Percentiles rank a stretch among this genome's conserved stretches.
These are phyloP conservation scores for Gnomoniopsis sp. DNA, from an alignment of 2,329 filamentous ascomycete species.

Conservation along the genomic window DNA sequence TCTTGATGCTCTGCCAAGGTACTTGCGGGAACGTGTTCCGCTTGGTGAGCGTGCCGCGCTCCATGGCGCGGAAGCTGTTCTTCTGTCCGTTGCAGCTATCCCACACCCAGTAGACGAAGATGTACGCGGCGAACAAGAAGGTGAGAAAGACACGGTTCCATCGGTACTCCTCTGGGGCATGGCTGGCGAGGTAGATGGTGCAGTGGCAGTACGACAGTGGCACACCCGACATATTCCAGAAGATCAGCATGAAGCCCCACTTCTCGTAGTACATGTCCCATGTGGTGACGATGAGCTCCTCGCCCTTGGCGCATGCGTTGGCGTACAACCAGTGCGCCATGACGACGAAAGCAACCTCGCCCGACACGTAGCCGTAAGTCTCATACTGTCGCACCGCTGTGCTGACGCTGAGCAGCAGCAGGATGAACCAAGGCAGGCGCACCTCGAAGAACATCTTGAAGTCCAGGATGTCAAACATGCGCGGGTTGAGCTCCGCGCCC, in stretches of 20 bases:
- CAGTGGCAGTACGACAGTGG: slow-evolving; percentile 81
- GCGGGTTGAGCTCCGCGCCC: slow-evolving; percentile 81
- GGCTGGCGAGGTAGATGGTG: slow-evolving; percentile 75
- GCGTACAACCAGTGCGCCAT: slow-evolving; percentile 81
- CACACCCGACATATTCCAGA: slow-evolving; percentile 83
- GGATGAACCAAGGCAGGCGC: slow-evolving; percentile 80
- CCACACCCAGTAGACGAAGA: slow-evolving; percentile 81
- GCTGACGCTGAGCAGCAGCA: slow-evolving; percentile 67
- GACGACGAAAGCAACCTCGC: slow-evolving; percentile 69
- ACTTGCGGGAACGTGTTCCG: slow-evolving; percentile 77
- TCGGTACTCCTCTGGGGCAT: slow-evolving; percentile 64
- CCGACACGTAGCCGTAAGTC: slow-evolving; percentile 71
- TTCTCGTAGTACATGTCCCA: slow-evolving; percentile 93
- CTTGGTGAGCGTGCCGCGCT: slow-evolving; percentile 60
- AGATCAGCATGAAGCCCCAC: slow-evolving; percentile 86
- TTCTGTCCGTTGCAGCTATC: slow-evolving; percentile 82
- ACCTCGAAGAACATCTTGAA: slow-evolving; percentile 95
- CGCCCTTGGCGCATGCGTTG: slow-evolving; percentile 78
- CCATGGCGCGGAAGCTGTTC: slow-evolving; percentile 73
- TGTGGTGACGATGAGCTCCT: slow-evolving; percentile 75
- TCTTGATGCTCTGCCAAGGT: slow-evolving; percentile 71
- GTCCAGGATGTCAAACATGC: slow-evolving; percentile 80
- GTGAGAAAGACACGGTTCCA: slow-evolving; percentile 63
- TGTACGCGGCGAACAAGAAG: slow-evolving; percentile 59
- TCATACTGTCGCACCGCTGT: slow-evolving; percentile 73